Conservation (phyloP, 106 monocot genomes). For the Dendrobium chrysotoxum region DNA sequence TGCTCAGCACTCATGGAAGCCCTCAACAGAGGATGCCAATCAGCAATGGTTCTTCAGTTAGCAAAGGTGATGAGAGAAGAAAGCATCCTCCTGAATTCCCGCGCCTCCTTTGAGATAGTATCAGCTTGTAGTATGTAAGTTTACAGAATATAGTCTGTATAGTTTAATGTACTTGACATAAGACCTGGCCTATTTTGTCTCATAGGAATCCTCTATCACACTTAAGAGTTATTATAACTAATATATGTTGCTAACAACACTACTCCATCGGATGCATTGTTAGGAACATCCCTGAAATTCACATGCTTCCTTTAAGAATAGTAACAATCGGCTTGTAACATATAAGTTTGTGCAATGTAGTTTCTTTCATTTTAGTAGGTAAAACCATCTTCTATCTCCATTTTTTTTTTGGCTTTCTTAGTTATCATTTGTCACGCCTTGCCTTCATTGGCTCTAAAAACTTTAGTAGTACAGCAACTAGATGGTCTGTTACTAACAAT, state of each 20-base stretch:
- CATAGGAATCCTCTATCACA: not conserved
- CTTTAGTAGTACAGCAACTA: not conserved
- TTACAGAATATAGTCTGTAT: not conserved
- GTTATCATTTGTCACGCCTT: too few relatives aligned
- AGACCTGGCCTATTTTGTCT: not conserved
- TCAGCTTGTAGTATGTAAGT: constrained; percentile 89
- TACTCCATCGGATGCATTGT: not conserved
- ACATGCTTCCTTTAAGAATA: not conserved
- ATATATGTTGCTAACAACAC: not conserved
- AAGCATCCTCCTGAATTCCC: constrained; percentile 48
- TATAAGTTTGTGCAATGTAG: too few relatives aligned
- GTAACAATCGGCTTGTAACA: too few relatives aligned
- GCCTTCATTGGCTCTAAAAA: too few relatives aligned
- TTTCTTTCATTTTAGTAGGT: too few relatives aligned
- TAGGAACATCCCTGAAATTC: not conserved
- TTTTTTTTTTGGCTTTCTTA: too few relatives aligned
- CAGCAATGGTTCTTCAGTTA: constrained; percentile 57
- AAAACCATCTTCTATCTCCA: too few relatives aligned
- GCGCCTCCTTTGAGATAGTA: constrained; percentile 59
- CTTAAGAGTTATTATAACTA: not conserved
- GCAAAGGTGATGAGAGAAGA: constrained; percentile 69
- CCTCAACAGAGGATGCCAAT: constrained; percentile 61
- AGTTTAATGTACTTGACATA: not conserved
- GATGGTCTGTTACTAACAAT: not conserved
- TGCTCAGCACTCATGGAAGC: constrained; percentile 79